Percentiles rank a stretch among this genome's conserved stretches.
Evolutionary conservation across 2,329 filamentous ascomycete genomes (phyloP).

Genomic region (Metarhizium anisopliae): DNA sequence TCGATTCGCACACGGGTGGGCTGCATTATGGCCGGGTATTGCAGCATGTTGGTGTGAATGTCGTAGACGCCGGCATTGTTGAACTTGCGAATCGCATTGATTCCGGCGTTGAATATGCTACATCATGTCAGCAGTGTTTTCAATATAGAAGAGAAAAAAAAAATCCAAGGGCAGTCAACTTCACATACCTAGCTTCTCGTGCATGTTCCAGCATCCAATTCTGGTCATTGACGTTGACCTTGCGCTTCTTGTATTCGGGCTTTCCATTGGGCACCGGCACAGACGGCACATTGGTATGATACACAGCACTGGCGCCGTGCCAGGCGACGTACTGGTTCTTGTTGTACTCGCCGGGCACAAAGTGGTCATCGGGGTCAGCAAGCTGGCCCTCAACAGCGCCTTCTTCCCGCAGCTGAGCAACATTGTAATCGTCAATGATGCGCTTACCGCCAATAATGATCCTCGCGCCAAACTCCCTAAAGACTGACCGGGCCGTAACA

Average conservation of each 20-base stretch:
- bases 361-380: conserved; percentile 78
- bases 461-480: conserved; percentile 88
- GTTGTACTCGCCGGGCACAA: conserved; percentile 82
- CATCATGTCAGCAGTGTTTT: neutral
- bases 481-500: conserved; percentile 91
- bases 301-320: conserved; percentile 94
- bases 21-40: conserved; percentile 81
- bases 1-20: conserved; percentile 81
- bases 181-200: conserved; percentile 68
- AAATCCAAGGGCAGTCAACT: too few species aligned
- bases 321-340: conserved; percentile 98
- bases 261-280: conserved; percentile 71
- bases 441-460: conserved; percentile 88
- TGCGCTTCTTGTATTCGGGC: conserved; percentile 71
- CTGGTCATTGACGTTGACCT: conserved; percentile 79
- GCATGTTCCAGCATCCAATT: conserved; percentile 98
- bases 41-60: conserved; percentile 85
- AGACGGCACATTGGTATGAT: conserved; percentile 72
- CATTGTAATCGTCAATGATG: conserved; percentile 84
- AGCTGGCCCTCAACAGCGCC: conserved; percentile 82
- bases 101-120: conserved; percentile 75
- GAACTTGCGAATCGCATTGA: conserved; percentile 58
- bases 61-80: conserved; percentile 80
- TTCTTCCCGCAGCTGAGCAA: conserved; percentile 61
- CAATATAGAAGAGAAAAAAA: neutral